Evolutionary conservation across 345 rosid species (phyloP), one percentile per base, ranked within the genome.

Genomic region (Arabis hirsuta): DNA sequence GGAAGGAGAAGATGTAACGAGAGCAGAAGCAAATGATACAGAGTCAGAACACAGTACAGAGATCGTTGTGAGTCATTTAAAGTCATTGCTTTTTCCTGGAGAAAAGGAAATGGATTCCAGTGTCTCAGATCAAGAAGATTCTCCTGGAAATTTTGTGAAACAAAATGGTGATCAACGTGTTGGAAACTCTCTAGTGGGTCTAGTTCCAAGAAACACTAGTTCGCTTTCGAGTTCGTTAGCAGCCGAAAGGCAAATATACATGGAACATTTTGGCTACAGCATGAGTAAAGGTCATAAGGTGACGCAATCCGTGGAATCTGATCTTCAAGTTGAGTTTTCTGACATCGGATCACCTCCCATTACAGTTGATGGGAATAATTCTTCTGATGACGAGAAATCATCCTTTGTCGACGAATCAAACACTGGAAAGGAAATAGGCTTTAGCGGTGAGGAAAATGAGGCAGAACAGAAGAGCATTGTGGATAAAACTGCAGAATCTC

Each of bases 241-340:
- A 77, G 62, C 61, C 4, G 86, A 82, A 34, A 77, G 75, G 27
- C 48, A 78, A 24, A 78, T 73, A 64, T 11, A 59, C 12, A 83
- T 82, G 38, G 80, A 84, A 3, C 78, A 55, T 56, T 63, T 72
- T 24, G 82, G 81, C 62, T 79, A 54, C 69, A 48, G 54, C 12
- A 45, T 65, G 12, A 50, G 45, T 16, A 65, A 62, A 13, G 70
- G 86, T 71, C 95, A 80, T 74, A 84, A 83, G 44, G 82, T 84
- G 19, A 75, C 81, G 6, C 69, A 74, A 71, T 93, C 98, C 16
- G 76, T 84, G 51, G 97, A 92, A 71, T 93, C 98, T 38, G 98
- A 88, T 67, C 80, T 93, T 84, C 97, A 90, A 70, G 97, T 93
- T 48, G 98, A 90, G 82, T 83, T 93, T 62, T 93, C 98, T 4